A percentile compares a stretch with the other conserved stretches of the same genome.
Conservation (phyloP, 352 stramenopile species). For the Pythium utonaiense region DNA sequence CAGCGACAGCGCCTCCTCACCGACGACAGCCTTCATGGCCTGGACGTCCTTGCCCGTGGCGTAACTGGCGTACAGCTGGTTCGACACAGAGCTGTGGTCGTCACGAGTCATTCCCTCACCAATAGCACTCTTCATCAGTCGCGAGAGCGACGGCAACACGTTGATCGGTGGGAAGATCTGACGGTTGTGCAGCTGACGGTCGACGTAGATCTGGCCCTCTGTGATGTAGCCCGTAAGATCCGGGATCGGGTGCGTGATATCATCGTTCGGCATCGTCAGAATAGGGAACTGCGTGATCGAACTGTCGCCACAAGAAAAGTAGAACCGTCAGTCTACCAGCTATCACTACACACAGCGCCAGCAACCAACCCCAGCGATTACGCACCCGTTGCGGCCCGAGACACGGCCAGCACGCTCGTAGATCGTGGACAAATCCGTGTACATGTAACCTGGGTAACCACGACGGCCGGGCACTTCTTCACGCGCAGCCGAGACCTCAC, state of each 20-base stretch:
- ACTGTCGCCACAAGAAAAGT: constrained; percentile 7
- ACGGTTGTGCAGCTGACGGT: constrained; percentile 97
- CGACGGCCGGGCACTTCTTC: constrained; percentile 96
- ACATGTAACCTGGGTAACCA: constrained; percentile 99
- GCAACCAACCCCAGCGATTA: not conserved
- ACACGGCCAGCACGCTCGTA: constrained; percentile 98
- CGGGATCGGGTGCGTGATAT: constrained; percentile 99
- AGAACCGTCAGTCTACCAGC: not conserved
- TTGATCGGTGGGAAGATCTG: constrained; percentile 99
- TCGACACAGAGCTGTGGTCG: constrained; percentile 98
- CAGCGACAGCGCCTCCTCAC: constrained; percentile 98
- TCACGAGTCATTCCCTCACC: constrained; percentile 98
- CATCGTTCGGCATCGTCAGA: constrained; percentile 99
- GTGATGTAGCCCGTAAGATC: constrained; percentile 99
- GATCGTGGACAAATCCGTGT: constrained; percentile 99
- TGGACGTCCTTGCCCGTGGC: constrained; percentile 96
- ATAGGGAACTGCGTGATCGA: constrained; percentile 99
- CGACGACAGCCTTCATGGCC: constrained; percentile 99
- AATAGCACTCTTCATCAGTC: constrained; percentile 99
- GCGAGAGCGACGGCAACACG: constrained; percentile 97
- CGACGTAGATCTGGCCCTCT: constrained; percentile 98
- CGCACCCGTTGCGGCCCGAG: constrained; percentile 92
- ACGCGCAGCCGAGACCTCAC: constrained; percentile 93
- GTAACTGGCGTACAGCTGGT: constrained; percentile 95
- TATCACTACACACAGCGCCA: not conserved